phyloP scores from a whole-genome alignment of 805 yeast species.

The Candida loeiensis region DNA sequence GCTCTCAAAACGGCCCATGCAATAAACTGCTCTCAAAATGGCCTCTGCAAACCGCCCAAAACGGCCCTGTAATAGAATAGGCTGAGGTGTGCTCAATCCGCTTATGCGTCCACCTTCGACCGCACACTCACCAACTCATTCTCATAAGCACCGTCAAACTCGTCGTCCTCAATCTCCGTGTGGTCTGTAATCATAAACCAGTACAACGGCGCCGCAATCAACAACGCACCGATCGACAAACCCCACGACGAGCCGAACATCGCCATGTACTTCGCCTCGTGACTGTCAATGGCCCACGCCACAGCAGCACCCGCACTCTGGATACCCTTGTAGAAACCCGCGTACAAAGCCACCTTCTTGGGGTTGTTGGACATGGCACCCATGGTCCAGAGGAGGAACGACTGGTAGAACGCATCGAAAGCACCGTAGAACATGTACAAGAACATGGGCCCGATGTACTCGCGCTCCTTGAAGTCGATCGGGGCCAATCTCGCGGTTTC shows the following conservation, averaged over 20 bases:
- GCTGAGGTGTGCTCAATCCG: no score
- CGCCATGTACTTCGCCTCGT: conserved; percentile 31
- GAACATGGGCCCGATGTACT: conserved; percentile 57
- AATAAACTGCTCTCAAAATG: no score
- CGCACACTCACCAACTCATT: conserved; percentile 23
- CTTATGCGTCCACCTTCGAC: not conserved
- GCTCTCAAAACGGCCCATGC: no score
- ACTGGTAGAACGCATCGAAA: conserved; percentile 59
- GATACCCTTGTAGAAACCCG: conserved; percentile 61
- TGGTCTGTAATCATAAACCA: conserved; percentile 43
- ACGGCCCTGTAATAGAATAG: no score
- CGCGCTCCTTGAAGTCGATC: conserved; percentile 45
- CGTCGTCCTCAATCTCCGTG: conserved; percentile 36
- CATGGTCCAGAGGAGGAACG: conserved; percentile 54
- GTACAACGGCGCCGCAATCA: conserved; percentile 48
- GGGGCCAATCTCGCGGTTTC: conserved; percentile 15
- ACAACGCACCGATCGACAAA: conserved; percentile 43
- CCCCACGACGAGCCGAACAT: conserved; percentile 49
- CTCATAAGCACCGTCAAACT: conserved; percentile 18
- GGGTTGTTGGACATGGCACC: conserved; percentile 59
- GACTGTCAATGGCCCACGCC: conserved; percentile 55
- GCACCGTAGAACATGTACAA: conserved; percentile 60
- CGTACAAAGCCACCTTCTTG: conserved; percentile 51
- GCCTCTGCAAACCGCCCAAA: no score
- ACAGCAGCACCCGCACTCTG: conserved; percentile 65